A percentile compares a stretch with the other conserved stretches of the same genome.
Evolutionary conservation across 768 basidiomycete genomes (phyloP).

Genomic region (Tubosaeta brunneosetosa): DNA sequence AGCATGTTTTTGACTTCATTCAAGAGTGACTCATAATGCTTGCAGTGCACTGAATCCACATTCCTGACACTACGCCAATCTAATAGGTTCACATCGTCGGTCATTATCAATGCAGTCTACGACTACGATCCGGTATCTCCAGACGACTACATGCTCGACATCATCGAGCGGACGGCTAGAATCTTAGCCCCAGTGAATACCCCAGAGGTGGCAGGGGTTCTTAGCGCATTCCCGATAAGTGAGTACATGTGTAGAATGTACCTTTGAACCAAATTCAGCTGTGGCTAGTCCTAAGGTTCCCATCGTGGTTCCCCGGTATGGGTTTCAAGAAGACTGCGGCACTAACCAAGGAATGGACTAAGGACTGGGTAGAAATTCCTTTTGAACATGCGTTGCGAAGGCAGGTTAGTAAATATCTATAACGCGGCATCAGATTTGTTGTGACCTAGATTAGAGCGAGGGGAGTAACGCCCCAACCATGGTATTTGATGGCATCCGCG

Average conservation of each 20-base stretch:
- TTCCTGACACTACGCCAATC: background rate
- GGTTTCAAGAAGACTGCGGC: conserved; percentile 11
- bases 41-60: background rate
- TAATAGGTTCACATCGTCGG: conserved; percentile 20
- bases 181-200: background rate
- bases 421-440: background rate
- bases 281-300: conserved; percentile 11
- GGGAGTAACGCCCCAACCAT: conserved; percentile 5
- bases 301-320: conserved; percentile 19
- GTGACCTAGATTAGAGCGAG: background rate
- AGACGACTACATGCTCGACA: conserved; percentile 9
- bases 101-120: conserved; percentile 19
- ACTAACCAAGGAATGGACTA: conserved; percentile 1
- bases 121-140: conserved; percentile 16
- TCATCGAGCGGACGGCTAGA: conserved; percentile 9
- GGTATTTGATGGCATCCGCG: conserved; percentile 15
- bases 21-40: conserved; percentile 12
- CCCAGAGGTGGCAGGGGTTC: conserved; percentile 2
- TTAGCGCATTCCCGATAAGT: conserved; percentile 14
- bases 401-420: conserved; percentile 16
- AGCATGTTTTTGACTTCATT: conserved; percentile 6
- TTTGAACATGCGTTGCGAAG: conserved; percentile 23
- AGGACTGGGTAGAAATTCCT: conserved; percentile 19
- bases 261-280: background rate
- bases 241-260: background rate